Percentiles rank a stretch among this genome's conserved stretches.
phyloP scores from a whole-genome alignment of 768 basidiomycete genomes.

The Auriculariales sp. region DNA sequence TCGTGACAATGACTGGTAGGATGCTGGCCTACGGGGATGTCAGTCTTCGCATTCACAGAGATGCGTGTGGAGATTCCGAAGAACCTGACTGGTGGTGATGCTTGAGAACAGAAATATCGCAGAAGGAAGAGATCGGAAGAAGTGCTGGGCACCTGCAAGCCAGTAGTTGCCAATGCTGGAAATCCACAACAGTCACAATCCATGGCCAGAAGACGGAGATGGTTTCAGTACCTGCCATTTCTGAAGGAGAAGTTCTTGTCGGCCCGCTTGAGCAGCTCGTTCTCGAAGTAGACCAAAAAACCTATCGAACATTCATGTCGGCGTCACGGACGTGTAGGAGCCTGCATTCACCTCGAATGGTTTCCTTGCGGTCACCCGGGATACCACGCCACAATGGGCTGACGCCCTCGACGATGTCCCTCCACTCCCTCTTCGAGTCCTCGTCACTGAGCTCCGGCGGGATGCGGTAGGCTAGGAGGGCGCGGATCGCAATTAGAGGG shows the following conservation, averaged over 20 bases:
- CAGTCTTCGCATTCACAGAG: neutral
- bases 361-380: slow-evolving; percentile 80
- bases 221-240: slow-evolving; percentile 57
- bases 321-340: neutral
- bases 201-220: slow-evolving; percentile 18
- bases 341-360: slow-evolving; percentile 53
- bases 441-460: slow-evolving; percentile 52
- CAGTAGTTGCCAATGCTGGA: slow-evolving; percentile 80
- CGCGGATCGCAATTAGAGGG: slow-evolving; percentile 57
- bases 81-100: slow-evolving; percentile 63
- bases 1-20: slow-evolving; percentile 82
- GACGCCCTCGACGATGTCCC: slow-evolving; percentile 79
- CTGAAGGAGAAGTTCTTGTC: slow-evolving; percentile 91
- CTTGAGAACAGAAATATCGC: slow-evolving; percentile 90
- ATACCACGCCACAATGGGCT: slow-evolving; percentile 74
- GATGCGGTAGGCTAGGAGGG: slow-evolving; percentile 67
- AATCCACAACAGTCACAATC: neutral
- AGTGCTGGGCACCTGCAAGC: slow-evolving; percentile 73
- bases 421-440: slow-evolving; percentile 80
- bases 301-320: slow-evolving; percentile 28
- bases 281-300: slow-evolving; percentile 86
- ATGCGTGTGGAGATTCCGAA: slow-evolving; percentile 2
- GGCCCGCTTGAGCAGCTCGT: slow-evolving; percentile 71
- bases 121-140: slow-evolving; percentile 85
- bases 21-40: slow-evolving; percentile 45